These are phyloP conservation scores for Lactifluus piperatus DNA, from an alignment of 768 basidiomycete species.

Conservation along the genomic window DNA sequence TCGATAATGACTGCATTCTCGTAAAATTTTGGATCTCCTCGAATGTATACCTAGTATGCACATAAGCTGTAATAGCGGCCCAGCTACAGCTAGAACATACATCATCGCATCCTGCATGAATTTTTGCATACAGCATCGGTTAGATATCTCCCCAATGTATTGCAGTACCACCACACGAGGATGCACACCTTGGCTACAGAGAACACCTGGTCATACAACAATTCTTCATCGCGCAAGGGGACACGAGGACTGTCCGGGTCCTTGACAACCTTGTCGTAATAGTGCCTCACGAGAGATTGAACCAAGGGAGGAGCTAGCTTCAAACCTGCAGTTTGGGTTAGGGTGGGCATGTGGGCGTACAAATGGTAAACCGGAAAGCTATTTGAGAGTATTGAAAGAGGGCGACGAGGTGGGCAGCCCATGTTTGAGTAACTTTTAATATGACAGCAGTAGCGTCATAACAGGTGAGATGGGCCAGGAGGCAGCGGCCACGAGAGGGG, in stretches of 20 bases:
- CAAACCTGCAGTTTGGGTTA: conserved; percentile 55
- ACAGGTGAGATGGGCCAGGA: too few species aligned
- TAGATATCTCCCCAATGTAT: conserved; percentile 62
- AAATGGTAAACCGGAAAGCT: too few species aligned
- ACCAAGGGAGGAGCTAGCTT: conserved; percentile 60
- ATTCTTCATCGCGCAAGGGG: conserved; percentile 54
- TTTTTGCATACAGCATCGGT: conserved; percentile 31
- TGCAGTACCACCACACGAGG: conserved; percentile 69
- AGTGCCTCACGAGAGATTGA: conserved; percentile 63
- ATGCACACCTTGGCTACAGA: conserved; percentile 67
- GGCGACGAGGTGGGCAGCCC: too few species aligned
- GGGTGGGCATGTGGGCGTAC: conserved; percentile 26
- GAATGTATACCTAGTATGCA: conserved; percentile 54
- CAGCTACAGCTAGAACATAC: conserved; percentile 54
- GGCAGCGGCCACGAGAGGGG: too few species aligned
- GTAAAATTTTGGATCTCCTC: too few species aligned
- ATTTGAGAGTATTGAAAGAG: background rate
- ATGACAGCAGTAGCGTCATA: too few species aligned
- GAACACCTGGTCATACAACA: conserved; percentile 77
- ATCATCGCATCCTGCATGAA: conserved; percentile 53
- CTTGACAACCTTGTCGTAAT: conserved; percentile 48
- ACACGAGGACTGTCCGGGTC: conserved; percentile 25
- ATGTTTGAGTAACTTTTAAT: too few species aligned
- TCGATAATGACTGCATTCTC: too few species aligned
- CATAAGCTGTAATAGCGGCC: conserved; percentile 24